A percentile compares a stretch with the other conserved stretches of the same genome.
phyloP scores from a whole-genome alignment of 495 filamentous ascomycete species.

The Chaetomidium leptoderma region DNA sequence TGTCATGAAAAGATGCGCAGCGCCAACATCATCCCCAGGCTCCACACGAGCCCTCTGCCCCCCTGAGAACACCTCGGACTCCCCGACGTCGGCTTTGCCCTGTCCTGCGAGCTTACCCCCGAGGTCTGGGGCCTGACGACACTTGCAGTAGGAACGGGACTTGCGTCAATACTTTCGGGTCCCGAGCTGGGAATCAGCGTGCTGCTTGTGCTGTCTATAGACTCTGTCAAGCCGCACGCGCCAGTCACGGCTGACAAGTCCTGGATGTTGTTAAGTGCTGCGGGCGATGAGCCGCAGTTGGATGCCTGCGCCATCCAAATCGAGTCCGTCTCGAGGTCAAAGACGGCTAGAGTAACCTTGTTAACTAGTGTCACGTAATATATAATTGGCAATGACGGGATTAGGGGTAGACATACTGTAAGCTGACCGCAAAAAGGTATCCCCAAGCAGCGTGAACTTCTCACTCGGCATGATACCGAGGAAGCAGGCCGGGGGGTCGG shows the following conservation, averaged over 20 bases:
- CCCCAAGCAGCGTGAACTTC: constrained; percentile 66
- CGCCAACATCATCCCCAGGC: neutral
- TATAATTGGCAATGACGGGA: neutral
- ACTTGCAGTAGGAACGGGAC: neutral
- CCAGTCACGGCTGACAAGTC: constrained; percentile 23
- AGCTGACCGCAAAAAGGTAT: constrained; percentile 87
- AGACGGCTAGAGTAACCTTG: constrained; percentile 35
- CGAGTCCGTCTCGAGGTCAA: constrained; percentile 44
- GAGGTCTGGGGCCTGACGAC: neutral
- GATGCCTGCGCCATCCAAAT: constrained; percentile 44
- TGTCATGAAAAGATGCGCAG: neutral
- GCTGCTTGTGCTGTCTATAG: constrained; percentile 10
- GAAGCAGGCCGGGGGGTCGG: constrained; percentile 54
- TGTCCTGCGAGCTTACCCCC: neutral
- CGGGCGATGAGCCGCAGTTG: constrained; percentile 42
- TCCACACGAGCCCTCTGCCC: neutral
- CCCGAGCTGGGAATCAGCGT: neutral
- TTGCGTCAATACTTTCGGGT: neutral
- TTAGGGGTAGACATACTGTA: constrained; percentile 52
- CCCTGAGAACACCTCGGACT: neutral
- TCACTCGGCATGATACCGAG: constrained; percentile 73
- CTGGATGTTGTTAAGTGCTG: constrained; percentile 26
- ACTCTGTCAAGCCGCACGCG: constrained; percentile 16
- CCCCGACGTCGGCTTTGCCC: neutral
- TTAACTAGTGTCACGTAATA: constrained; percentile 1